phyloP scores from a whole-genome alignment of 345 rosid genomes.

The Combretum micranthum region DNA sequence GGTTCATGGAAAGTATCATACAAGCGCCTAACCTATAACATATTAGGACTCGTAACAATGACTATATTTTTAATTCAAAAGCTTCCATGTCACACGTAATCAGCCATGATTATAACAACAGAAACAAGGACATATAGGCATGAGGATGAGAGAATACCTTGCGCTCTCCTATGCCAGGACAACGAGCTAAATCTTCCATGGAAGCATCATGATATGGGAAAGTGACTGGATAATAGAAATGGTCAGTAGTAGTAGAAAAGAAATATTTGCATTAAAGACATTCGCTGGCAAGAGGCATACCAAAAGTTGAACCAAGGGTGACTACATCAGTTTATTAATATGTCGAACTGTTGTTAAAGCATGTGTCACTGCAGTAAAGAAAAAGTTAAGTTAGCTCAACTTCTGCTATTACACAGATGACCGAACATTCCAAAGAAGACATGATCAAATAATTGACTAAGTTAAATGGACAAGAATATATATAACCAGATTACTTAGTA shows the following conservation, averaged over 20 bases:
- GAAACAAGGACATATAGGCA: not conserved
- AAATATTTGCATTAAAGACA: too few species aligned
- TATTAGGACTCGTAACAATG: not conserved
- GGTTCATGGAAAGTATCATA: slow-evolving; percentile 93
- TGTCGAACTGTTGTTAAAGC: slow-evolving; percentile 69
- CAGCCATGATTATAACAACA: not conserved
- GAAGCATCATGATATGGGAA: slow-evolving; percentile 80
- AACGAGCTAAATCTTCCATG: slow-evolving; percentile 87
- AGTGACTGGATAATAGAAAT: slow-evolving; percentile 47
- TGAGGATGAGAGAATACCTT: slow-evolving; percentile 38
- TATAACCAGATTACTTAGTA: too few species aligned
- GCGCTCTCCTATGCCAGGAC: slow-evolving; percentile 94
- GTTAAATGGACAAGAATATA: not conserved
- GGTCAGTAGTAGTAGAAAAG: too few species aligned
- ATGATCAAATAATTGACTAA: not conserved
- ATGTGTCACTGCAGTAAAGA: slow-evolving; percentile 47
- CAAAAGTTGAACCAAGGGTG: slow-evolving; percentile 91
- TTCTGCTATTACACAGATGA: not conserved
- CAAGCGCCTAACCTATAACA: slow-evolving; percentile 77
- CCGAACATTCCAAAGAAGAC: not conserved
- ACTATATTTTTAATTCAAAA: not conserved
- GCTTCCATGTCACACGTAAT: too few species aligned
- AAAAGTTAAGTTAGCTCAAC: not conserved
- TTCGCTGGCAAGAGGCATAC: slow-evolving; percentile 24
- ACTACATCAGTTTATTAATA: slow-evolving; percentile 93